A percentile compares a stretch with the other conserved stretches of the same genome.
phyloP scores from a whole-genome alignment of 257 asterid genomes.

The Gentiana straminea region DNA sequence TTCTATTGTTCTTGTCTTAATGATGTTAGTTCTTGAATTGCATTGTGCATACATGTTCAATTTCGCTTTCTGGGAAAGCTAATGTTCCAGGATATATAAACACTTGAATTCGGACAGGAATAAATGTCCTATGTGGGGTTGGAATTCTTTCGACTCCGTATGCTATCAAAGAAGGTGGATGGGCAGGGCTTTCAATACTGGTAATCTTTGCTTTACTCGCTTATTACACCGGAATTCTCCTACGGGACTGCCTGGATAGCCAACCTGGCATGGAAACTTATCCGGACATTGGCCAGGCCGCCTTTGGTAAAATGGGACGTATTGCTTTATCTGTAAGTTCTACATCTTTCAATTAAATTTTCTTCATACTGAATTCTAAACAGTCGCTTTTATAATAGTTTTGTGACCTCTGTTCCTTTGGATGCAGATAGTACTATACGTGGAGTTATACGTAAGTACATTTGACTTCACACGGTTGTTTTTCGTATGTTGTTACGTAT shows the following conservation, averaged over 20 bases:
- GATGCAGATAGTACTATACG: constrained; percentile 73
- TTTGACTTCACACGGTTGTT: constrained; percentile 3
- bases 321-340: constrained; percentile 66
- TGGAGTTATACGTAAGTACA: constrained; percentile 88
- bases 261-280: constrained; percentile 91
- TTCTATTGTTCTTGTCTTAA: neutral
- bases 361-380: too few species aligned
- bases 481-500: neutral
- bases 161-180: constrained; percentile 91
- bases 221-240: constrained; percentile 83
- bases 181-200: constrained; percentile 77
- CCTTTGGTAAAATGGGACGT: constrained; percentile 83
- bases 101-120: constrained; percentile 30
- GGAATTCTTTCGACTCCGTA: constrained; percentile 81
- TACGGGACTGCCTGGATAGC: constrained; percentile 80
- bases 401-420: constrained; percentile 8
- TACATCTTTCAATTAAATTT: neutral
- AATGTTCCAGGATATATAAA: too few species aligned
- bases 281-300: constrained; percentile 98
- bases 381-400: constrained; percentile 8
- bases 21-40: too few species aligned
- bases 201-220: constrained; percentile 66
- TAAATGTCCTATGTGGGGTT: constrained; percentile 41
- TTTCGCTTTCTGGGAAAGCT: too few species aligned
- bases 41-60: too few species aligned